Evolutionary conservation across 164 flowering plant genomes (phyloP).

Genomic region (Platanus orientalis): DNA sequence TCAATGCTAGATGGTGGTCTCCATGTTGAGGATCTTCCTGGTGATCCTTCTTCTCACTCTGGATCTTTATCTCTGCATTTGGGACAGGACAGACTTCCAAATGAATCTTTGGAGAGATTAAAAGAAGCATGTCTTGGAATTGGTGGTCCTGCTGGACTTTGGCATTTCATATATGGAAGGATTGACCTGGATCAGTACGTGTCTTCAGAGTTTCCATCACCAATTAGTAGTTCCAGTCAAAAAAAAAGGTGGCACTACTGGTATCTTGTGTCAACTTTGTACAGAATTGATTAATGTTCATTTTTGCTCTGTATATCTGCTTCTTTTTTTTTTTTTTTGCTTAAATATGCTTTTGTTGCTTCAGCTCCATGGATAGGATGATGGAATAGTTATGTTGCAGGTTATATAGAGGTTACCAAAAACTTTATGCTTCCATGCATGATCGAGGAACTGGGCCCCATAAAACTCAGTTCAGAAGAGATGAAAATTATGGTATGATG

Average conservation of each 20-base stretch:
- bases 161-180: conserved; percentile 97
- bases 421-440: conserved; percentile 88
- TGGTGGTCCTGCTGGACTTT: conserved; percentile 95
- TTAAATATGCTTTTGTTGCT: background rate
- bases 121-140: conserved; percentile 38
- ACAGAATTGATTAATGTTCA: too few species aligned
- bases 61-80: conserved; percentile 54
- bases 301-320: background rate
- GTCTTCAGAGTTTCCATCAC: conserved; percentile 89
- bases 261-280: background rate
- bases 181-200: conserved; percentile 89
- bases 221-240: conserved; percentile 55
- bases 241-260: conserved; percentile 62
- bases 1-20: conserved; percentile 89
- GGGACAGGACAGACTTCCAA: conserved; percentile 42
- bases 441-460: conserved; percentile 72
- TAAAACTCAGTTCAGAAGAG: conserved; percentile 96
- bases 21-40: conserved; percentile 85
- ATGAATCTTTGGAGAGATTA: conserved; percentile 42
- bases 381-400: conserved; percentile 38
- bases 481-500: conserved; percentile 79
- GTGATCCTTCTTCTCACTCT: conserved; percentile 49
- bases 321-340: background rate
- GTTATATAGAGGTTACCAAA: conserved; percentile 90
- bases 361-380: background rate